Conservation (phyloP, 352 stramenopile genomes). For the Globisporangium okanoganense region DNA sequence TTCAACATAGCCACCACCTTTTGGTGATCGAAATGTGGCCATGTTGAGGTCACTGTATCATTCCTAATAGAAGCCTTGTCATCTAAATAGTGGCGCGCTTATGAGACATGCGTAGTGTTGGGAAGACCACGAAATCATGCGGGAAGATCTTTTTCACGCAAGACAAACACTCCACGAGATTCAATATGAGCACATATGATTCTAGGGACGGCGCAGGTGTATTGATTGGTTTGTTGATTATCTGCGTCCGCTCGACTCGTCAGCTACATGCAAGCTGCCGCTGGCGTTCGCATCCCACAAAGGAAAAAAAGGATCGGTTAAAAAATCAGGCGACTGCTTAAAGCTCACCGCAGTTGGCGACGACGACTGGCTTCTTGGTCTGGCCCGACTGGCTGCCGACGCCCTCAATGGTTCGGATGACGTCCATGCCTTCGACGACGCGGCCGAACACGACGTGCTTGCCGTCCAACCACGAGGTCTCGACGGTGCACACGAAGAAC, state of each 20-base stretch:
- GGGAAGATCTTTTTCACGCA: background rate
- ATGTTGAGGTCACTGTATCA: background rate
- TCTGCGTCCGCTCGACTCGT: background rate
- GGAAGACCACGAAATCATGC: background rate
- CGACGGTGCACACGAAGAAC: slow-evolving; percentile 96
- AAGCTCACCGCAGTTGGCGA: slow-evolving; percentile 96
- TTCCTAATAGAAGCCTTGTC: background rate
- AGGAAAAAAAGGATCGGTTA: slow-evolving; percentile 1
- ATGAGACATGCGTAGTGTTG: background rate
- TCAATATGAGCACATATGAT: background rate
- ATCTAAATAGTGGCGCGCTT: background rate
- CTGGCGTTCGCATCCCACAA: background rate
- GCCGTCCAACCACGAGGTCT: slow-evolving; percentile 89
- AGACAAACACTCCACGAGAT: background rate
- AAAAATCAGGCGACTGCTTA: slow-evolving; percentile 23
- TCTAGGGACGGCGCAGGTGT: background rate
- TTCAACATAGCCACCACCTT: background rate
- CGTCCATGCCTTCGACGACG: slow-evolving; percentile 95
- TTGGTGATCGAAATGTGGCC: background rate
- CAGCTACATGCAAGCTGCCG: background rate
- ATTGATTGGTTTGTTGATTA: slow-evolving; percentile 3
- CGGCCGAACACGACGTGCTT: slow-evolving; percentile 96
- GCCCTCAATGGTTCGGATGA: slow-evolving; percentile 97
- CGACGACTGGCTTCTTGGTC: slow-evolving; percentile 87
- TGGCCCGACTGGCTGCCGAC: slow-evolving; percentile 92